Percentiles rank a stretch among this genome's conserved stretches.
Evolutionary conservation across 805 yeast species (phyloP).

Genomic region (Lipomyces yamadae): DNA sequence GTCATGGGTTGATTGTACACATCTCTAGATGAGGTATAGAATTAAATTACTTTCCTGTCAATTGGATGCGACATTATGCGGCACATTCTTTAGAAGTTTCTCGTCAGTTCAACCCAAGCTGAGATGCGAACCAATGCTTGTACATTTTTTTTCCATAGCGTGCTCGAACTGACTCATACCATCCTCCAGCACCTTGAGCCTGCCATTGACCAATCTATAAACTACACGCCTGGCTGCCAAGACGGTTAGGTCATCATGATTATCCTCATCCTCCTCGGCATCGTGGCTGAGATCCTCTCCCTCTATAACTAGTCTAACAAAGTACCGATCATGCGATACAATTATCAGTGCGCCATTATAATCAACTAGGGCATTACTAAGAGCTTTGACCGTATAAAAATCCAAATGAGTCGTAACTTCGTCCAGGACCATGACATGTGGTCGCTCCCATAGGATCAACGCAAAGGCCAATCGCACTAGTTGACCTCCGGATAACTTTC

Average conservation of each 20-base stretch:
- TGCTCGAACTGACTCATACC: slow-evolving; percentile 5
- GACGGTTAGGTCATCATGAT: not conserved
- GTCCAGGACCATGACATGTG: slow-evolving; percentile 8
- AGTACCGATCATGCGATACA: slow-evolving; percentile 10
- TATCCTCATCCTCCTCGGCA: slow-evolving; percentile 6
- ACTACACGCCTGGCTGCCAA: not conserved
- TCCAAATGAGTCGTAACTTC: slow-evolving; percentile 12
- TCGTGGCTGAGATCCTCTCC: not conserved
- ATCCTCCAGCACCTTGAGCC: not conserved
- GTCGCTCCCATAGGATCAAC: not conserved
- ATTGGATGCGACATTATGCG: no score
- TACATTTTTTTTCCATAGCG: not conserved
- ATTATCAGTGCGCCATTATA: slow-evolving; percentile 9
- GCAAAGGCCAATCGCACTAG: slow-evolving; percentile 10
- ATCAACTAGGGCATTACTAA: not conserved
- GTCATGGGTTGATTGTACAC: no score
- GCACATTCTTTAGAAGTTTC: no score
- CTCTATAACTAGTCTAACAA: slow-evolving; percentile 5
- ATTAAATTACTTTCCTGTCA: no score
- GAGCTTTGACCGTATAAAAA: slow-evolving; percentile 4
- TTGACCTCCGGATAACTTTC: slow-evolving; percentile 9
- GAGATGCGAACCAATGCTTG: not conserved
- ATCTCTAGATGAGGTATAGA: no score
- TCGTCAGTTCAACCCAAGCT: no score
- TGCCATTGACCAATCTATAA: not conserved